These are phyloP conservation scores for Micromonas commoda DNA, from an alignment of 139 green algal species.

Conservation along the genomic window DNA sequence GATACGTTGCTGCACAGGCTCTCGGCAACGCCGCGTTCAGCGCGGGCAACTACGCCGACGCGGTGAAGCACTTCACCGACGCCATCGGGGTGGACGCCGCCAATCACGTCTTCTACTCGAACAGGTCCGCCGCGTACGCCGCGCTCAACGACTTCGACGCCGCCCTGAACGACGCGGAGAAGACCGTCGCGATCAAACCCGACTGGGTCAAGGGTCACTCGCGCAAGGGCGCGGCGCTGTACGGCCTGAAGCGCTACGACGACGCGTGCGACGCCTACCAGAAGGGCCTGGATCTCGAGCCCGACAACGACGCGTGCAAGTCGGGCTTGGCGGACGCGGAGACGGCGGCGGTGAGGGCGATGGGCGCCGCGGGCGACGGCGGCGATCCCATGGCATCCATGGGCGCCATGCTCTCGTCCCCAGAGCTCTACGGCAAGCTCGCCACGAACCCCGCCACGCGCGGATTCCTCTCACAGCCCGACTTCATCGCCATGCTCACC, in stretches of 20 bases:
- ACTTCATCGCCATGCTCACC: slow-evolving; percentile 82
- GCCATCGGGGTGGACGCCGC: slow-evolving; percentile 30
- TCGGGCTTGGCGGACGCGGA: slow-evolving; percentile 36
- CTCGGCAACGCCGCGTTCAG: slow-evolving; percentile 90
- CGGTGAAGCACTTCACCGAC: slow-evolving; percentile 70
- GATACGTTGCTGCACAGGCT: slow-evolving; percentile 47
- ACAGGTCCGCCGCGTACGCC: slow-evolving; percentile 70
- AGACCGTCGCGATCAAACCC: slow-evolving; percentile 71
- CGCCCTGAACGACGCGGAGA: slow-evolving; percentile 77
- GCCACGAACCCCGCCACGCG: slow-evolving; percentile 73
- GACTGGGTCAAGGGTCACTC: slow-evolving; percentile 93
- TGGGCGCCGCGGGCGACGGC: background rate
- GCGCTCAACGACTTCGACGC: slow-evolving; percentile 62
- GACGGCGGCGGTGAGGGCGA: slow-evolving; percentile 32
- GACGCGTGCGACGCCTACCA: slow-evolving; percentile 73
- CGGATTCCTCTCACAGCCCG: slow-evolving; percentile 68
- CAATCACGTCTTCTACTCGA: slow-evolving; percentile 58
- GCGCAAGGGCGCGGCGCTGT: slow-evolving; percentile 73
- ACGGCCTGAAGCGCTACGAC: slow-evolving; percentile 59
- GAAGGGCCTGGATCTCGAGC: slow-evolving; percentile 72
- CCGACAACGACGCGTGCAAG: slow-evolving; percentile 55
- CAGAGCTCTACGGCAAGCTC: slow-evolving; percentile 64
- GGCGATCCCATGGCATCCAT: slow-evolving; percentile 25
- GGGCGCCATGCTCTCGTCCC: slow-evolving; percentile 37
- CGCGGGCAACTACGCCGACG: slow-evolving; percentile 67